Evolutionary conservation across 345 rosid genomes (phyloP), one percentile per base, ranked within the genome.

Genomic region (Arabis alpina): DNA sequence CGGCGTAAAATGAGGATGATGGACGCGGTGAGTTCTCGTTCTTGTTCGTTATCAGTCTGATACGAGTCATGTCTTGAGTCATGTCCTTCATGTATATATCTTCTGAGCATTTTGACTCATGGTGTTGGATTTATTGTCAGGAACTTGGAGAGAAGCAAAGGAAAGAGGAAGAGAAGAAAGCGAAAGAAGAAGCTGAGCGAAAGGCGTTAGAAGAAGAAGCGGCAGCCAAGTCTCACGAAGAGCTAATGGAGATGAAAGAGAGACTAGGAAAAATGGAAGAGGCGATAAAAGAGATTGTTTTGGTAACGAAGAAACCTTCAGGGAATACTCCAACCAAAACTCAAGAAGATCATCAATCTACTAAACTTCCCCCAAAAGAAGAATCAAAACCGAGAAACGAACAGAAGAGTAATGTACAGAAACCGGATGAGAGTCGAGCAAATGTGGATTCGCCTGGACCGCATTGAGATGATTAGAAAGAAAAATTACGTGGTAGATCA

Each of bases 251-350:
- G 81, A 83, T 94, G 79, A 88, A 87, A 78, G 77, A 16, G 74
- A 88, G 97, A 80, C 75, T 91, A 34, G 84, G 80, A 42, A 85
- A 86, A 63, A 70, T 93, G 62, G 97, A 93, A 77, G 93, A 85
- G 76, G 68, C 85, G 1, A 72, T 94, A 16, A 83, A 82, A 62
- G 93, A 85, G 73, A 85, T 89, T 53, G 85, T 59, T 39, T 83
- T 83, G 40, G 89, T 81, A 76, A 44, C 87, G 48, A 87, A 83
- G 85, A 87, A 81, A 64, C 78, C 76, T 63, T 70, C 84, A 23
- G 71, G 70, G 25, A 56, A 63, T 55, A 65, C 32, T 30, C 44
- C 48, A 71, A 62, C 68, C 32, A 77, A 74, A 80, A 76, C 37
- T n/a, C 84, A 64, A 66, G 81, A 76, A 57, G 72, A 71, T 70